These are phyloP conservation scores for Botrytis porri DNA, from an alignment of 2,329 filamentous ascomycete genomes.

Conservation along the genomic window DNA sequence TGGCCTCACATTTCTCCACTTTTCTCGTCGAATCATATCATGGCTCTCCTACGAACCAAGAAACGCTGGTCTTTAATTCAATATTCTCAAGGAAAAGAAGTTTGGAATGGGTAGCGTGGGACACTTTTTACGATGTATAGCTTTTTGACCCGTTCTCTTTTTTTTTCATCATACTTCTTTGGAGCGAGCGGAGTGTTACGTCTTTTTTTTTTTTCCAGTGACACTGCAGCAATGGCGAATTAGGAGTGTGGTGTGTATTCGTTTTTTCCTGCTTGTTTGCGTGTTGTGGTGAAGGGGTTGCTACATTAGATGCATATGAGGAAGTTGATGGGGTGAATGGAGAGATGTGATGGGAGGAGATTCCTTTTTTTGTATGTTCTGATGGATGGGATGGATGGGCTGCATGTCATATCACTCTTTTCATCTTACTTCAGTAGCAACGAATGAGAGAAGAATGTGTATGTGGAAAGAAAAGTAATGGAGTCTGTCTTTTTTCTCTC, in stretches of 20 bases:
- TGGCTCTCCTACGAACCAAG: conserved; percentile 28
- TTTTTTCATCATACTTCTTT: conserved; percentile 20
- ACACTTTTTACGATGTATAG: conserved; percentile 32
- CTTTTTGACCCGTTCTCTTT: conserved; percentile 29
- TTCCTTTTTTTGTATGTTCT: conserved; percentile 1
- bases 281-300: not conserved
- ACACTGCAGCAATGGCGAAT: conserved; percentile 34
- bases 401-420: conserved; percentile 18
- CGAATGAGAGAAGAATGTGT: conserved; percentile 32
- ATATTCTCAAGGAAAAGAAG: conserved; percentile 15
- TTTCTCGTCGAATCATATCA: conserved; percentile 22
- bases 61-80: conserved; percentile 30
- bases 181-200: conserved; percentile 11
- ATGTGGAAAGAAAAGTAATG: conserved; percentile 15
- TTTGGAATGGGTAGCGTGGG: conserved; percentile 20
- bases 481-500: not conserved
- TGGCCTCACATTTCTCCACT: conserved; percentile 28
- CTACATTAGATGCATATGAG: conserved; percentile 6
- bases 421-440: conserved; percentile 24
- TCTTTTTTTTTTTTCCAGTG: conserved; percentile 3
- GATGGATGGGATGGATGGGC: conserved; percentile 5
- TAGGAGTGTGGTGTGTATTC: conserved; percentile 25
- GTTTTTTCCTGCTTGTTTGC: conserved; percentile 4
- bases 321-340: not conserved
- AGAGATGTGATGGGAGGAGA: not conserved